phyloP scores from a whole-genome alignment of 73 alveolate species.

The Chromera velia region DNA sequence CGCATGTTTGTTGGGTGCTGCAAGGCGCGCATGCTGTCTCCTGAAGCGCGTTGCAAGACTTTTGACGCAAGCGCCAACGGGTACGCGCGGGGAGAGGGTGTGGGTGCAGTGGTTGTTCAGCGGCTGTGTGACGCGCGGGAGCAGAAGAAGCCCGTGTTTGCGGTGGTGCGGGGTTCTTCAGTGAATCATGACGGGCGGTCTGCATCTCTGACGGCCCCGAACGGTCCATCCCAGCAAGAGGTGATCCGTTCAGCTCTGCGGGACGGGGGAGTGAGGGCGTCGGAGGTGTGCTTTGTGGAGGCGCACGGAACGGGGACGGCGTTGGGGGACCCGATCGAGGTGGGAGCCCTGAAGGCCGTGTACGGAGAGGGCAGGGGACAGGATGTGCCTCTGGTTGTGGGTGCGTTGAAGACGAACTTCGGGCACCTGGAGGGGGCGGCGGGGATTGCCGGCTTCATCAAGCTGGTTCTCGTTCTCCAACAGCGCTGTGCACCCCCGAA shows the following conservation, averaged over 20 bases:
- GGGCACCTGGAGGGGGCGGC: conserved; percentile 39
- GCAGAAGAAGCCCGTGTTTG: neutral
- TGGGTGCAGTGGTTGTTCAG: conserved; percentile 4
- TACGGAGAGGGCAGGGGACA: conserved; percentile 9
- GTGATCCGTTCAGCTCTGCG: conserved; percentile 17
- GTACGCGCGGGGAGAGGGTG: conserved; percentile 15
- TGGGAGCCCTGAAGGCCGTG: neutral
- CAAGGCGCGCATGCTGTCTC: conserved; percentile 9
- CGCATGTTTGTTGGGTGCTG: neutral
- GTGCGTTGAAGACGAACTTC: conserved; percentile 28
- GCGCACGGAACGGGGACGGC: conserved; percentile 30
- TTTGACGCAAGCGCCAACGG: conserved; percentile 13
- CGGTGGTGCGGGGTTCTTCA: conserved; percentile 20
- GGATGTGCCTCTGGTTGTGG: conserved; percentile 3
- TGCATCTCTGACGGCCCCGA: conserved; percentile 35
- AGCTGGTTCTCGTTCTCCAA: neutral
- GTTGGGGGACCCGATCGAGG: conserved; percentile 36
- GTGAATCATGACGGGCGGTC: conserved; percentile 41
- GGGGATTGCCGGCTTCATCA: conserved; percentile 13
- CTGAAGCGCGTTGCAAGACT: conserved; percentile 9
- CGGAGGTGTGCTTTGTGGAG: conserved; percentile 16
- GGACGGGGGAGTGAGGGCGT: conserved; percentile 9
- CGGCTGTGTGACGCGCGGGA: neutral
- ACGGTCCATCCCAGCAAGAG: conserved; percentile 42
- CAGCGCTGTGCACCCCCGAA: conserved; percentile 18